Evolutionary conservation across 495 filamentous ascomycete genomes (phyloP).

Genomic region (Ascodesmis nigricans): DNA sequence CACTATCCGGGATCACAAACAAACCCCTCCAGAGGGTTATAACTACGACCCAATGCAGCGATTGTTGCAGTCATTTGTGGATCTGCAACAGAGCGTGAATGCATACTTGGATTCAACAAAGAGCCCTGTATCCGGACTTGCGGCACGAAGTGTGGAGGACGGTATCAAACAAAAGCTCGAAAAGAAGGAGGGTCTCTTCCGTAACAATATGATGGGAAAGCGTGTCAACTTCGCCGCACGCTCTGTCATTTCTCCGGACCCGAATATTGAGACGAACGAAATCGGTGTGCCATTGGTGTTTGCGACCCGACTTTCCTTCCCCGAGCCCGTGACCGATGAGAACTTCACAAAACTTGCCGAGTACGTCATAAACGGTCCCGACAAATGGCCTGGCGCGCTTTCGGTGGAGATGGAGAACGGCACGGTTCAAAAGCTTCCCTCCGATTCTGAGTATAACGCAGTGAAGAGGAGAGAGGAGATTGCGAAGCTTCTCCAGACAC

Average conservation of each 20-base stretch:
- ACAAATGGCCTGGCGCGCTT: constrained; percentile 83
- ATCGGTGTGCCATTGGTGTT: constrained; percentile 96
- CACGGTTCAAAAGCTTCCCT: constrained; percentile 65
- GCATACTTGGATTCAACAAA: constrained; percentile 69
- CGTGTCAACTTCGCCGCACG: constrained; percentile 96
- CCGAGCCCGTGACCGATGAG: constrained; percentile 89
- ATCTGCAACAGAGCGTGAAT: constrained; percentile 77
- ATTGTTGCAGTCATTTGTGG: constrained; percentile 25
- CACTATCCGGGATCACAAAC: constrained; percentile 49
- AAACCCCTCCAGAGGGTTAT: constrained; percentile 36
- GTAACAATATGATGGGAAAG: constrained; percentile 99
- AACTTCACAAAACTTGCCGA: constrained; percentile 90
- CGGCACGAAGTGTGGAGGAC: constrained; percentile 45
- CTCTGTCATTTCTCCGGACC: constrained; percentile 94
- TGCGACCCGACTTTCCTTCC: constrained; percentile 86
- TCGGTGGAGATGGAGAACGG: constrained; percentile 93
- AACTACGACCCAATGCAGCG: constrained; percentile 21
- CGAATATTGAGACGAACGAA: constrained; percentile 95
- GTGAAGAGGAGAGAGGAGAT: constrained; percentile 35
- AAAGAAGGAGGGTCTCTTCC: constrained; percentile 95
- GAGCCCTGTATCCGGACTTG: constrained; percentile 53
- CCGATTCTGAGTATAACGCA: constrained; percentile 61
- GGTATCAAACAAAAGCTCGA: constrained; percentile 96
- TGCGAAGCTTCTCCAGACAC: constrained; percentile 43
- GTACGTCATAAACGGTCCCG: constrained; percentile 83